phyloP scores from a whole-genome alignment of 2,329 filamentous ascomycete species.

The Thermochaetoides dissita region DNA sequence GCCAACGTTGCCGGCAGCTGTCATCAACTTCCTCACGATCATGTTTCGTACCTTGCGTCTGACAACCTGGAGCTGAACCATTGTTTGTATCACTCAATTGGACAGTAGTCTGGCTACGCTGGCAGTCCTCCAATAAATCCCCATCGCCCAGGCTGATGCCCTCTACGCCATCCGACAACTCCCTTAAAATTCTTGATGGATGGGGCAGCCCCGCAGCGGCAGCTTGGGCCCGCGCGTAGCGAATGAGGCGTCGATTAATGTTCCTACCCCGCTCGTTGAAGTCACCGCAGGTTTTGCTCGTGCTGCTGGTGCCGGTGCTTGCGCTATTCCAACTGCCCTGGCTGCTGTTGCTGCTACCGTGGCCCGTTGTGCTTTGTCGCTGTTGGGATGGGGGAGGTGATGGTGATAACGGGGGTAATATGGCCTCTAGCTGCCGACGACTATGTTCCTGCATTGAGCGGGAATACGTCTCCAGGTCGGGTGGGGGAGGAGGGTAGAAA shows the following conservation, averaged over 20 bases:
- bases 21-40: too few species aligned
- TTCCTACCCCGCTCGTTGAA: constrained; percentile 5
- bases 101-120: too few species aligned
- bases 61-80: too few species aligned
- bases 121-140: too few species aligned
- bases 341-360: not conserved
- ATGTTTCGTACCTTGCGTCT: too few species aligned
- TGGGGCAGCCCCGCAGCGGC: too few species aligned
- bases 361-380: not conserved
- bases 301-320: not conserved
- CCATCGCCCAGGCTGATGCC: too few species aligned
- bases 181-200: too few species aligned
- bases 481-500: constrained; percentile 17
- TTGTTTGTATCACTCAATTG: too few species aligned
- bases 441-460: constrained; percentile 52
- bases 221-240: too few species aligned
- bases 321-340: not conserved
- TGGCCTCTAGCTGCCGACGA: constrained; percentile 49
- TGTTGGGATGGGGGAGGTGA: not conserved
- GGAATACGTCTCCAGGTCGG: constrained; percentile 31
- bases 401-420: constrained; percentile 28
- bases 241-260: not conserved
- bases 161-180: too few species aligned
- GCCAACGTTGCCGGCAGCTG: too few species aligned
- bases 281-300: not conserved